Base-by-base conservation (phyloP, 164 flowering plant species). In the Saururus chinensis region DNA sequence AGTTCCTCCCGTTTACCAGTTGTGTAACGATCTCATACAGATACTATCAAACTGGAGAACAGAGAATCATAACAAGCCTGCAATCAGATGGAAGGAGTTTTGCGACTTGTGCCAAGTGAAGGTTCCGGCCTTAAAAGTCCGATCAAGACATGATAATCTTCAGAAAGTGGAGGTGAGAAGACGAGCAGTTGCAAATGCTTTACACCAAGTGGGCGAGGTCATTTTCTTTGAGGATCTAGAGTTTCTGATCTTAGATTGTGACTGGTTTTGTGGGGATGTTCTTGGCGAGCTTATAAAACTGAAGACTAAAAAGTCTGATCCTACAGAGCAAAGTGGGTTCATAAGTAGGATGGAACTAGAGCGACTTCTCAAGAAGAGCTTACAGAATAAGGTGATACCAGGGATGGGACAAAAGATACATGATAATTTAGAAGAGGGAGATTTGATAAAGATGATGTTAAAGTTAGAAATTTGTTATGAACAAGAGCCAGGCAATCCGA, bases 201-300 rank as follows among this genome's bases (percentile, higher is more conserved):
- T 93, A 62, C 97, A 88, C 75, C 74, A 77, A n/a, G 75, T 83
- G 19, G 99, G 97, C 0, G 95, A 90, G 75, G 79, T 87, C 55
- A 87, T 90, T 24, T 87, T 75, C 57, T 93, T 93, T 52, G 79
- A 85, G 25, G 91, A 83, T 19, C 72, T 83, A 19, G 96, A 91
- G 22, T 80, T 84, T 58, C 51, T 93, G 4, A 80, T 93, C 71
- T 60, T 93, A 53, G 99, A 93, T 60, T 81, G 76, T 73, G 92
- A 84, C 75, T 90, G 97, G 99, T 90, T 93, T 62, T 85, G 83
- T 41, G 78, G 82, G 19, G 95, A 90, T 57, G 86, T 88, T 19
- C 79, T 90, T 30, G 80, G 87, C 35, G 87, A 79, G 56, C 77
- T 93, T 19, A 59, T 74, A 40, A 82, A 71, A 63, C 60, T 93